Evolutionary conservation across 495 filamentous ascomycete species (phyloP).

Genomic region (Penicillium parvum): DNA sequence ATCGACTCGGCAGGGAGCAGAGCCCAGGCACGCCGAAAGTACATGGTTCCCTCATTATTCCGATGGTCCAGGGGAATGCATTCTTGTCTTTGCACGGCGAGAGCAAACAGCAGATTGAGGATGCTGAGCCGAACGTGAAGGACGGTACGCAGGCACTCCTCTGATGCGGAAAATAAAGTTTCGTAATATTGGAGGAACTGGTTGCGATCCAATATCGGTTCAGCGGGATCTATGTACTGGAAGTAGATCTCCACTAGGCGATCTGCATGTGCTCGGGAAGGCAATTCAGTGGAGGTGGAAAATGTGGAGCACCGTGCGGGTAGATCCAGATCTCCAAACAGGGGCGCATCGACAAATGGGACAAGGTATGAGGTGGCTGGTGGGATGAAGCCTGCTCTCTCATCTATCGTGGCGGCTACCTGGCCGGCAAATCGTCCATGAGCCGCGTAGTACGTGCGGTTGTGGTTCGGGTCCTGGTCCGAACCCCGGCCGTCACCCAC

Average conservation of each 20-base stretch:
- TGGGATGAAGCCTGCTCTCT: constrained; percentile 9
- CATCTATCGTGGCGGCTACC: constrained; percentile 16
- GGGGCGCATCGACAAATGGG: constrained; percentile 21
- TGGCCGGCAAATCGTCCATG: constrained; percentile 18
- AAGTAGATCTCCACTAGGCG: constrained; percentile 18
- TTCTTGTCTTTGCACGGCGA: constrained; percentile 22
- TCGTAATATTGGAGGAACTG: constrained; percentile 11
- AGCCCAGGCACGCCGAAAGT: constrained; percentile 21
- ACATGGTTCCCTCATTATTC: constrained; percentile 15
- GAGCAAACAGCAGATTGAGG: constrained; percentile 21
- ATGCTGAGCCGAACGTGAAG: constrained; percentile 10
- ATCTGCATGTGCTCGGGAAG: constrained; percentile 15
- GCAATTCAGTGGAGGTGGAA: constrained; percentile 8
- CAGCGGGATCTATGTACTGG: constrained; percentile 14
- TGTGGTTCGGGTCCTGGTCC: constrained; percentile 3
- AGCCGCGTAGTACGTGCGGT: constrained; percentile 11
- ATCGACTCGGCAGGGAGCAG: constrained; percentile 18
- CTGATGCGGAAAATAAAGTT: background rate
- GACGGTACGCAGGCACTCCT: background rate
- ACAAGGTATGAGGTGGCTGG: constrained; percentile 8
- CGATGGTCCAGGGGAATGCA: constrained; percentile 2
- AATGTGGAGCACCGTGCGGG: background rate
- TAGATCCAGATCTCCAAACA: constrained; percentile 20
- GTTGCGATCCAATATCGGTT: constrained; percentile 16
- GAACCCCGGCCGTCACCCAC: background rate